A percentile compares a stretch with the other conserved stretches of the same genome.
Evolutionary conservation across 2,329 filamentous ascomycete species (phyloP).

Genomic region (Pseudocercospora crystallina): DNA sequence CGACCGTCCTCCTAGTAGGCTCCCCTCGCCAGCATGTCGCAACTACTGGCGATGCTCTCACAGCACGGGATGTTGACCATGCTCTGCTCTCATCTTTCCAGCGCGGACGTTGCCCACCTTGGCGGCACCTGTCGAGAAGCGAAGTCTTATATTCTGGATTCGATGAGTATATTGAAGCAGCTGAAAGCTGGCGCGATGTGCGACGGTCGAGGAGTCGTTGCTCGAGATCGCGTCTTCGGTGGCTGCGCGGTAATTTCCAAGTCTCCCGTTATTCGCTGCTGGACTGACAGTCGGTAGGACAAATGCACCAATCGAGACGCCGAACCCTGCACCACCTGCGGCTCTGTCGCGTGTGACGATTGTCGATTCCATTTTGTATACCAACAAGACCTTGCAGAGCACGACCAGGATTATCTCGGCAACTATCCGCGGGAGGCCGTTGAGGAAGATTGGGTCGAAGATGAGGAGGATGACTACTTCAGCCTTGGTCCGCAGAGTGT

Average conservation of each 20-base stretch:
- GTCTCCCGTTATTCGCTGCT: too few species aligned
- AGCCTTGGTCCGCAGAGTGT: too few species aligned
- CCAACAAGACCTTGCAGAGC: neutral
- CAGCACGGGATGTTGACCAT: constrained; percentile 1
- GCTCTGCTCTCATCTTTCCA: constrained; percentile 1
- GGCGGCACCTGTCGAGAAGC: neutral
- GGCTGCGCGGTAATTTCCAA: too few species aligned
- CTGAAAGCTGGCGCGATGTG: neutral
- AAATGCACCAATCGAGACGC: too few species aligned
- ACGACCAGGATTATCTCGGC: too few species aligned
- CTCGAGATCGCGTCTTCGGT: neutral
- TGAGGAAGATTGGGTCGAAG: too few species aligned
- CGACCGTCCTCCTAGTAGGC: too few species aligned
- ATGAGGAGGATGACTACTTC: too few species aligned
- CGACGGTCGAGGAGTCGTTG: neutral
- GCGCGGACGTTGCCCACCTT: constrained; percentile 2
- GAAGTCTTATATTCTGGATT: neutral
- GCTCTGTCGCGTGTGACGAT: neutral
- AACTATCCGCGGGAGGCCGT: too few species aligned
- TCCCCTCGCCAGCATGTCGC: too few species aligned
- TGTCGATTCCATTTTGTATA: neutral
- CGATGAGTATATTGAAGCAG: neutral
- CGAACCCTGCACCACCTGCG: neutral
- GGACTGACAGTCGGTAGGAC: too few species aligned
- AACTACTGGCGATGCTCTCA: neutral